phyloP scores from a whole-genome alignment of 257 asterid genomes.

The Scutellaria minor region DNA sequence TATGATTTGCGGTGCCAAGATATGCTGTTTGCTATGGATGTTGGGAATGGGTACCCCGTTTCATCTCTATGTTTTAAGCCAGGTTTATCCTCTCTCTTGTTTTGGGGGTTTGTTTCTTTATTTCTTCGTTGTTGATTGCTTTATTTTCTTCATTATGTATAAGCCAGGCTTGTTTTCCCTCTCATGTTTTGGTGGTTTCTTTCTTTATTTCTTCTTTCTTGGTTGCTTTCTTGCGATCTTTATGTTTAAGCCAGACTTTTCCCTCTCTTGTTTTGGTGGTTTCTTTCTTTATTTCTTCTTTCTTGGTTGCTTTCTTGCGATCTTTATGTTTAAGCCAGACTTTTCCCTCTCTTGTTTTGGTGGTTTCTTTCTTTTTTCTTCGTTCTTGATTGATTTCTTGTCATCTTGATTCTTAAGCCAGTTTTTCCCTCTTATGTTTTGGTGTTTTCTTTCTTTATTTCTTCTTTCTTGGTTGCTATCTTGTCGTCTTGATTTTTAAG shows the following conservation, averaged over 20 bases:
- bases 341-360: conserved; percentile 9
- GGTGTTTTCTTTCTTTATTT: no score
- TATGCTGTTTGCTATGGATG: conserved; percentile 61
- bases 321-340: neutral
- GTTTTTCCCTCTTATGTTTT: no score
- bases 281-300: neutral
- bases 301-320: neutral
- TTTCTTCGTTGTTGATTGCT: neutral
- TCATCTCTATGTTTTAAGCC: conserved; percentile 85
- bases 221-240: neutral
- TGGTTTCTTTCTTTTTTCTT: conserved; percentile 12
- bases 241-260: neutral
- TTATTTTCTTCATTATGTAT: neutral
- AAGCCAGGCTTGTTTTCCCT: neutral
- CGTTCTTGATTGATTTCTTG: neutral
- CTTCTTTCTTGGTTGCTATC: no score
- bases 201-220: neutral
- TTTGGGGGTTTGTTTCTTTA: neutral
- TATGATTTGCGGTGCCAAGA: conserved; percentile 90
- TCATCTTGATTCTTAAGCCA: no score
- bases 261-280: conserved; percentile 12
- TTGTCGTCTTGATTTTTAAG: no score
- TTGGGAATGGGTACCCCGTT: conserved; percentile 64
- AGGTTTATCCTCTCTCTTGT: conserved; percentile 46
- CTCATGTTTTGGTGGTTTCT: neutral